Evolutionary conservation across 1,284 basidiomycete species (phyloP).

Genomic region (Papiliotrema terrestris): DNA sequence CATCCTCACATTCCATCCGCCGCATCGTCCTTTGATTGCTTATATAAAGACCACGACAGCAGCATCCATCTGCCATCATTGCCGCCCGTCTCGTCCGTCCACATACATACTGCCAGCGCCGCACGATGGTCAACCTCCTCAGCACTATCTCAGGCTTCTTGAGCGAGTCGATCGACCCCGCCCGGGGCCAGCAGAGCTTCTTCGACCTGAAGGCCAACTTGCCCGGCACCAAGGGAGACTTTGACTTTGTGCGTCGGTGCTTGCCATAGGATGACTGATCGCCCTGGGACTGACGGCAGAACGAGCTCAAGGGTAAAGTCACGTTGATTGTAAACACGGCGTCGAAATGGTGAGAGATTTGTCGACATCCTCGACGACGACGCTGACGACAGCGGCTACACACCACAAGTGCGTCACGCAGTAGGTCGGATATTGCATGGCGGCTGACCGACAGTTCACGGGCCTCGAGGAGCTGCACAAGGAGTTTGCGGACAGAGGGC

Average conservation of each 20-base stretch:
- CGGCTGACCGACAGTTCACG: slow-evolving; percentile 43
- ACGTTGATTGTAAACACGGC: slow-evolving; percentile 57
- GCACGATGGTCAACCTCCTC: slow-evolving; percentile 12
- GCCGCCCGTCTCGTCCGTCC: background rate
- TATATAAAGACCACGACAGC: background rate
- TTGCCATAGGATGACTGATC: background rate
- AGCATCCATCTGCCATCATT: background rate
- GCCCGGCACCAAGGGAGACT: slow-evolving; percentile 39
- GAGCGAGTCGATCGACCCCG: slow-evolving; percentile 36
- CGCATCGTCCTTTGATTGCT: too few species aligned
- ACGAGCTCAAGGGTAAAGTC: slow-evolving; percentile 52
- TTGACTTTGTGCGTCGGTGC: slow-evolving; percentile 40
- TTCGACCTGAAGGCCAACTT: slow-evolving; percentile 49
- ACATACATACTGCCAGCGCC: background rate
- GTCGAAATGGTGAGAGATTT: slow-evolving; percentile 48
- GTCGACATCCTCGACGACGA: background rate
- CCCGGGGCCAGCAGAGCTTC: slow-evolving; percentile 37
- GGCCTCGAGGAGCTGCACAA: slow-evolving; percentile 54
- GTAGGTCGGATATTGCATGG: background rate
- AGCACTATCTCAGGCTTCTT: slow-evolving; percentile 16
- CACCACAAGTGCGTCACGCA: slow-evolving; percentile 29
- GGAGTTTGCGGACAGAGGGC: slow-evolving; percentile 51
- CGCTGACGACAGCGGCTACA: slow-evolving; percentile 34
- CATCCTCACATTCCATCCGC: too few species aligned
- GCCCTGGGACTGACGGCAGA: slow-evolving; percentile 1